phyloP scores from a whole-genome alignment of 2,329 filamentous ascomycete genomes.

The Acephala macrosclerotiorum region DNA sequence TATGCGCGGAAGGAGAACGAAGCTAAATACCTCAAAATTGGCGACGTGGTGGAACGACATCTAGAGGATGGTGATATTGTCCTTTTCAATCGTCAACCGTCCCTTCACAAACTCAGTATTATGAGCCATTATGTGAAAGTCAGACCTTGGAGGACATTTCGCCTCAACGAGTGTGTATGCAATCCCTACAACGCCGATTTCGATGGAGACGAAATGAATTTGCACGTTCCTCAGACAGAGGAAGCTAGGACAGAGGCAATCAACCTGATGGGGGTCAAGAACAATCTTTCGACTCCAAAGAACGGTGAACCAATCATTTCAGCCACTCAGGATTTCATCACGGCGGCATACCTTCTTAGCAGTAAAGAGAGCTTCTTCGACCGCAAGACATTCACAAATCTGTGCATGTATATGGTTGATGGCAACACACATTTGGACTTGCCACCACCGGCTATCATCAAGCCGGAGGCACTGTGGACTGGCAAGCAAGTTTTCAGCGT shows the following conservation, averaged over 20 bases:
- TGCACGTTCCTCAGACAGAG: constrained; percentile 97
- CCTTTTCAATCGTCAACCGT: constrained; percentile 97
- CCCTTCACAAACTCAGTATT: constrained; percentile 97
- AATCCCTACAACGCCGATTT: constrained; percentile 99
- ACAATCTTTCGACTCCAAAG: constrained; percentile 94
- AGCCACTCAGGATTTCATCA: constrained; percentile 99
- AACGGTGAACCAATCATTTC: constrained; percentile 98
- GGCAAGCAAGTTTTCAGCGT: constrained; percentile 97
- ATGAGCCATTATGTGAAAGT: constrained; percentile 95
- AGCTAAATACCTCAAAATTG: constrained; percentile 78
- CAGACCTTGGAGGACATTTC: constrained; percentile 93
- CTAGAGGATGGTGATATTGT: constrained; percentile 95
- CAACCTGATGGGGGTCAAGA: constrained; percentile 96
- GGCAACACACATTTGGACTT: constrained; percentile 80
- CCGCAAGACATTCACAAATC: constrained; percentile 84
- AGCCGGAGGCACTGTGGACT: constrained; percentile 89
- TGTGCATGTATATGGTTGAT: constrained; percentile 94
- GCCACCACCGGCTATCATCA: constrained; percentile 85
- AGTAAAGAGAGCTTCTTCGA: constrained; percentile 95
- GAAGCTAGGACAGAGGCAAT: constrained; percentile 95
- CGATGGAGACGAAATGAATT: constrained; percentile 98
- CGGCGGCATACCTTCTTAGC: constrained; percentile 88
- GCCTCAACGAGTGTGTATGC: constrained; percentile 97
- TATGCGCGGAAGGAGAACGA: constrained; percentile 74
- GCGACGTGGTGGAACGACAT: constrained; percentile 93